A percentile compares a stretch with the other conserved stretches of the same genome.
These are phyloP conservation scores for Fraxinus platypoda DNA, from an alignment of 305 asterid species.

Conservation along the genomic window DNA sequence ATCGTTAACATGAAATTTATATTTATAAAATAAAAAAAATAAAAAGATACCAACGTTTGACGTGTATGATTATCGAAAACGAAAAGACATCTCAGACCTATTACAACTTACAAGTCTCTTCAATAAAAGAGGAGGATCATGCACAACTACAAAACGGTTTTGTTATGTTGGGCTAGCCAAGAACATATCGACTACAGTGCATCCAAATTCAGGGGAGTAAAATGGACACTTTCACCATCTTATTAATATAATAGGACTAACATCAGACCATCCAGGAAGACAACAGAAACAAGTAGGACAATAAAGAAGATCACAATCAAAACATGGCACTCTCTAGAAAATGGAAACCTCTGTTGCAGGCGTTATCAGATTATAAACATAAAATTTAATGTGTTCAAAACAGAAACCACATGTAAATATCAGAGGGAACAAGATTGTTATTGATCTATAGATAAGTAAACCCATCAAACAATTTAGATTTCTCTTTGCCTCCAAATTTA, in stretches of 20 bases:
- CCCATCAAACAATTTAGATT: background rate
- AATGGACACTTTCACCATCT: background rate
- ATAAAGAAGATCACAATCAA: background rate
- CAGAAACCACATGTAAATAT: background rate
- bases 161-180: background rate
- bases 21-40: background rate
- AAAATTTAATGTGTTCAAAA: background rate
- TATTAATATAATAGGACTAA: background rate
- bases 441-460: background rate
- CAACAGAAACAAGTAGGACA: background rate
- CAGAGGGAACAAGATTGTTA: background rate
- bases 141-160: background rate
- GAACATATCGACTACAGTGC: background rate
- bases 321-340: background rate
- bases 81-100: background rate
- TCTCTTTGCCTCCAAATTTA: background rate
- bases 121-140: background rate
- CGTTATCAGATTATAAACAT: background rate
- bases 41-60: background rate
- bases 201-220: background rate
- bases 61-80: background rate
- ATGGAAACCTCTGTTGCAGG: background rate
- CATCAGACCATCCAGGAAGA: background rate
- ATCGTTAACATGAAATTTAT: background rate
- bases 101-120: background rate